Conservation (phyloP, 2,329 filamentous ascomycete genomes). For the Diaporthe velutina region DNA sequence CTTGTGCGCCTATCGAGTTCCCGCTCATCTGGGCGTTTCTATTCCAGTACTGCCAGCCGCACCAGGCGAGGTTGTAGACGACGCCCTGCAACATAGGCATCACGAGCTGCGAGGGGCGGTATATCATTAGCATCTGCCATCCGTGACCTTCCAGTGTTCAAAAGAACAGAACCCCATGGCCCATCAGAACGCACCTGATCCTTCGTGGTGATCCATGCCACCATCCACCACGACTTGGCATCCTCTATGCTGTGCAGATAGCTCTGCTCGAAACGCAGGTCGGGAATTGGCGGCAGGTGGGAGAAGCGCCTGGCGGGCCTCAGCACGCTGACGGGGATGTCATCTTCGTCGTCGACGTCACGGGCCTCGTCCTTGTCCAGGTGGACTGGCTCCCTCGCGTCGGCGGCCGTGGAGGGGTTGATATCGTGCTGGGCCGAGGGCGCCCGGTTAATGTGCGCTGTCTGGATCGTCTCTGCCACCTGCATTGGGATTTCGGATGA, state of each 20-base stretch:
- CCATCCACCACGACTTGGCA: slow-evolving; percentile 82
- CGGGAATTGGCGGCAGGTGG: slow-evolving; percentile 77
- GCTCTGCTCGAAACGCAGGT: slow-evolving; percentile 97
- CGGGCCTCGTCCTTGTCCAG: slow-evolving; percentile 40
- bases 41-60: slow-evolving; percentile 94
- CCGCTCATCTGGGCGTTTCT: slow-evolving; percentile 82
- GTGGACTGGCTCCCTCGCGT: slow-evolving; percentile 71
- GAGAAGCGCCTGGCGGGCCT: slow-evolving; percentile 62
- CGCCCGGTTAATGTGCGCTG: slow-evolving; percentile 79
- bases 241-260: slow-evolving; percentile 90
- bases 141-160: neutral
- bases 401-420: slow-evolving; percentile 83
- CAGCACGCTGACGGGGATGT: slow-evolving; percentile 77
- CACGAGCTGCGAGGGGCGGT: slow-evolving; percentile 70
- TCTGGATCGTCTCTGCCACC: slow-evolving; percentile 84
- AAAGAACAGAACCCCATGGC: slow-evolving; percentile 1
- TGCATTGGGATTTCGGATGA: slow-evolving; percentile 69
- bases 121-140: neutral
- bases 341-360: slow-evolving; percentile 69
- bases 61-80: slow-evolving; percentile 86
- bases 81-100: slow-evolving; percentile 90
- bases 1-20: slow-evolving; percentile 78
- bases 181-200: slow-evolving; percentile 78
- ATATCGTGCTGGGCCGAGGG: slow-evolving; percentile 82
- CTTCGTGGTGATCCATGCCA: slow-evolving; percentile 85